Conservation (phyloP, 768 basidiomycete genomes). For the Austroboletus festivus region DNA sequence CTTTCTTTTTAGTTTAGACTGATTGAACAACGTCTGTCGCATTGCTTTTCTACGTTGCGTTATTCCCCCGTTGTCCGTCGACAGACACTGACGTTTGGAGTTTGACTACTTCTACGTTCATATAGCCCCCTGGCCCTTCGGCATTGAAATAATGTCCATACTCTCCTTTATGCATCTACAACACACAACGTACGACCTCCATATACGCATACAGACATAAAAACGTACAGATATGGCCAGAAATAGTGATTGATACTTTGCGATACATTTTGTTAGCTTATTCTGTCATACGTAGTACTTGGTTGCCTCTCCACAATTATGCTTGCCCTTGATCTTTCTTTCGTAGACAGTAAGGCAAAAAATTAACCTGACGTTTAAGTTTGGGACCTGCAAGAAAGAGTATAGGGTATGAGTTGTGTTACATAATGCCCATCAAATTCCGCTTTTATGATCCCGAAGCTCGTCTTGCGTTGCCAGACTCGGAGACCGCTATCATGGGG, state of each 20-base stretch:
- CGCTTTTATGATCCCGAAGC: too few species aligned
- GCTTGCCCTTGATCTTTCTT: slow-evolving; percentile 1
- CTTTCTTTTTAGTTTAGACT: slow-evolving; percentile 1
- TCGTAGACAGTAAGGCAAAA: not conserved
- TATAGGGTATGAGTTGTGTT: too few species aligned
- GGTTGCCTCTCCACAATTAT: not conserved
- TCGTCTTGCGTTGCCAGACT: too few species aligned
- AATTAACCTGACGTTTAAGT: too few species aligned
- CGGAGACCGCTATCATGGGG: too few species aligned
- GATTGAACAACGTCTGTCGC: not conserved
- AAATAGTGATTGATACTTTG: not conserved
- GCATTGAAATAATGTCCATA: slow-evolving; percentile 14
- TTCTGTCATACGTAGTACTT: slow-evolving; percentile 3
- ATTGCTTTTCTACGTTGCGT: not conserved
- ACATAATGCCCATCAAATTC: too few species aligned
- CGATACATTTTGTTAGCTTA: slow-evolving; percentile 10
- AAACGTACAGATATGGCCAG: not conserved
- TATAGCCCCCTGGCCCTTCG: not conserved
- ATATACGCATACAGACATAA: not conserved
- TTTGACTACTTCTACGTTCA: not conserved
- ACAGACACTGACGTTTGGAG: not conserved
- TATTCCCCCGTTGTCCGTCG: not conserved
- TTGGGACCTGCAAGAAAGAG: too few species aligned
- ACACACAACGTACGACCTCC: not conserved
- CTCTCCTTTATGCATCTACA: slow-evolving; percentile 1